These are phyloP conservation scores for Plenodomus biglobosus DNA, from an alignment of 2,329 filamentous ascomycete species.

Conservation along the genomic window DNA sequence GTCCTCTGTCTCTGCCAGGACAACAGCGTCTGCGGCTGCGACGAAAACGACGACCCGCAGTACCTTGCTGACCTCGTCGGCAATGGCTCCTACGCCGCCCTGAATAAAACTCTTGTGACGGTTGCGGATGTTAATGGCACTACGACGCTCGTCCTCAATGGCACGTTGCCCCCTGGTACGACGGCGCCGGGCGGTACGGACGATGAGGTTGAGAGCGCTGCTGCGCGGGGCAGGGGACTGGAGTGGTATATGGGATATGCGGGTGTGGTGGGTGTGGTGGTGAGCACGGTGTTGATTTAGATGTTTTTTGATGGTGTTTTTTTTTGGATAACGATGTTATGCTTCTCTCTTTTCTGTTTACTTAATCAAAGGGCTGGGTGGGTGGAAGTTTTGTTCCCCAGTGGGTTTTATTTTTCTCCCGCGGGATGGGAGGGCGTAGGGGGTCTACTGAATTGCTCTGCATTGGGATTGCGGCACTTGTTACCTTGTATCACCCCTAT, in stretches of 20 bases:
- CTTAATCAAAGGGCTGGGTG: too few species aligned
- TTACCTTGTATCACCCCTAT: too few species aligned
- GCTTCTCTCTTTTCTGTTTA: too few species aligned
- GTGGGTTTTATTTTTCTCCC: too few species aligned
- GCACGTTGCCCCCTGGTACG: slow-evolving; percentile 66
- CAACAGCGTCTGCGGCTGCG: slow-evolving; percentile 65
- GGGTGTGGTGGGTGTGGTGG: too few species aligned
- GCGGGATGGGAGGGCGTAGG: too few species aligned
- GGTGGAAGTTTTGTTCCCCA: too few species aligned
- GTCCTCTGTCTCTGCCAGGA: slow-evolving; percentile 64
- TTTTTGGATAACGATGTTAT: slow-evolving; percentile 2
- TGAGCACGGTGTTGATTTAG: too few species aligned
- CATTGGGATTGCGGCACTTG: too few species aligned
- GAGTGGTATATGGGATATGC: slow-evolving; percentile 42
- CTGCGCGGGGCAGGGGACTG: slow-evolving; percentile 19
- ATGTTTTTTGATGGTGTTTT: slow-evolving; percentile 33
- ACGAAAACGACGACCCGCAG: slow-evolving; percentile 63
- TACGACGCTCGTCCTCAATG: slow-evolving; percentile 68
- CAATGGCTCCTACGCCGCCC: slow-evolving; percentile 55
- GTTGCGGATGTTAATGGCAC: slow-evolving; percentile 66
- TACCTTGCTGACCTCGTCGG: slow-evolving; percentile 64
- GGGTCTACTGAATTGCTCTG: too few species aligned
- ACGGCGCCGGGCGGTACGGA: slow-evolving; percentile 44
- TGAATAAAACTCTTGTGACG: slow-evolving; percentile 64
- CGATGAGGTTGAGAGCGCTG: slow-evolving; percentile 32